Base-by-base conservation (phyloP, 2,329 filamentous ascomycete genomes). In the Neofusicoccum parvum region DNA sequence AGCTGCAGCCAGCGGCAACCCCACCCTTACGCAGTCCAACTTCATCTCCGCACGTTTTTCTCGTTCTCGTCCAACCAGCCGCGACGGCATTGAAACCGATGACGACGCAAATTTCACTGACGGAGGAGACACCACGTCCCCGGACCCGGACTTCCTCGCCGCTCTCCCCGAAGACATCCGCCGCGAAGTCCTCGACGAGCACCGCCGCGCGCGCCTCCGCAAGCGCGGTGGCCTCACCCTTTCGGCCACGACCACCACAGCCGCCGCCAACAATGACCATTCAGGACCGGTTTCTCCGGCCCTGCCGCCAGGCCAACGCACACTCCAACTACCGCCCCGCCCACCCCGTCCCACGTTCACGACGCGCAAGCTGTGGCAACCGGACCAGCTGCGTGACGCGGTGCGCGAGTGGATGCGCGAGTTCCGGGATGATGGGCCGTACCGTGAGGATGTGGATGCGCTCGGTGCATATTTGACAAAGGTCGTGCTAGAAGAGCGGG, bases 131-230 rank as follows among this genome's bases (percentile, higher is more conserved):
- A 36, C 50, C 39, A 32, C 45, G 39, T 73, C 71, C 1, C 69
- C 76, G 3, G 75, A 78, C 66, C 81, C 86, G 0, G 88, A 89
- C 0, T 94, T 97, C 72, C 87, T 98, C 2, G 87, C 90, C 0
- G 92, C 93, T 15, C 82, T 98, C 0, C 94, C 94, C 0, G 88
- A 91, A 69, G 92, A 96, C 53, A 86, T 96, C 53, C 87, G 91
- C 12, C 82, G 80, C 15, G 94, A 98, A 77, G 84, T 98, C 6
- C 77, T 97, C 2, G 88, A 87, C 20, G 91, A 96, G 71, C 89
- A 94, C 72, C 85, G 83, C 39, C 85, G 85, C 20, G 77, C 80
- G 20, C 86, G 83, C n/a, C 80, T 90, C 65, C 48, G 60, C 32
- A 62, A 56, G 37, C 60, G 45, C 41, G 53, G 46, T 5, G 53